Base-by-base conservation (phyloP, 2,329 filamentous ascomycete species). In the Moelleriella libera region DNA sequence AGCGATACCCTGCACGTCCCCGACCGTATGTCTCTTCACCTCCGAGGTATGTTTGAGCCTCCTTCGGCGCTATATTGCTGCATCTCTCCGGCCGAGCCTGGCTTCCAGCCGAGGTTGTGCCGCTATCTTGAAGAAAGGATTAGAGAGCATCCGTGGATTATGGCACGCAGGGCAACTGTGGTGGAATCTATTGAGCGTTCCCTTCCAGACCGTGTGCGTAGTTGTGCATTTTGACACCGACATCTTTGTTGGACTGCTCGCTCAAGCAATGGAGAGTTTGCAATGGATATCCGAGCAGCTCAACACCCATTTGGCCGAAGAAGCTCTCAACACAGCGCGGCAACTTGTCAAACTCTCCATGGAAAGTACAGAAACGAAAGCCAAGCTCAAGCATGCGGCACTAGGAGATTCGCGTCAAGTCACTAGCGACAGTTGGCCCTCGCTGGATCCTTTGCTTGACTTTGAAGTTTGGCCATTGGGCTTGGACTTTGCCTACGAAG, bases 171-270 rank as follows among this genome's bases (percentile, higher is more conserved):
- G 41, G 7, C 41, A 42, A 14, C 41, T n/a, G 11, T 42, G 41
- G 41, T 42, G 41, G 41, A 42, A 42, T 4, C 3, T 42, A 14
- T 14, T 42, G 21, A 42, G 41, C 42, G 9, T 28, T 5, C 41
- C 51, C 3, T 54, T 54, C 11, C 49, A 53, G 30, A 44, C 45
- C 44, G 42, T 53, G 12, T 53, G 52, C 43, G 41, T 53, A 0
- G 37, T 46, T 8, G 41, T 49, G 14, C 39, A 47, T 41, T 45
- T 49, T 8, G 51, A 53, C 43, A 46, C 14, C 14, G 11, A 37
- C 39, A 45, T n/a, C 5, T 32, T 44, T 21, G 43, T 54, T 11
- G 41, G 44, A 2, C 11, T 53, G 29, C 45, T 53, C 7, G 49
- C 52, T 2, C 11, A 40, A 44, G 50, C 48, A 37, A 41, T 49